A percentile compares a stretch with the other conserved stretches of the same genome.
phyloP scores from a whole-genome alignment of 2,329 filamentous ascomycete species.

The Nannizzia gypsea region DNA sequence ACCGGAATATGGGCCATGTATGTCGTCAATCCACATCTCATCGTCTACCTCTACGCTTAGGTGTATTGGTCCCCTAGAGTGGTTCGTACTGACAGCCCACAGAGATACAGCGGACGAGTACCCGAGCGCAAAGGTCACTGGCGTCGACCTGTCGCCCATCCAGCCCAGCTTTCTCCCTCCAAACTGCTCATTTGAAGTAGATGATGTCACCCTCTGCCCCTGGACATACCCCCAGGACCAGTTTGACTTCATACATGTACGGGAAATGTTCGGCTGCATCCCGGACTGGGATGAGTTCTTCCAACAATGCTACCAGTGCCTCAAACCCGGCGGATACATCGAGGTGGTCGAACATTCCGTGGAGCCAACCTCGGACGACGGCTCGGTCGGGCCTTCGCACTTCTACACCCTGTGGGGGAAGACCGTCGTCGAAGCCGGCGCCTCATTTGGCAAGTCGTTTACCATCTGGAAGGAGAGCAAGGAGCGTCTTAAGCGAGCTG shows the following conservation, averaged over 20 bases:
- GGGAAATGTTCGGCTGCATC: conserved; percentile 36
- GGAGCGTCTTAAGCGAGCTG: conserved; percentile 23
- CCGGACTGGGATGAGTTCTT: conserved; percentile 37
- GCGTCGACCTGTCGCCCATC: conserved; percentile 40
- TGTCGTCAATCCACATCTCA: neutral
- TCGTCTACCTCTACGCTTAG: neutral
- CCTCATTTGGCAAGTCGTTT: conserved; percentile 19
- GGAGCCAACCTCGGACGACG: conserved; percentile 18
- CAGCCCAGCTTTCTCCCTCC: conserved; percentile 37
- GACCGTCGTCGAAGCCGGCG: conserved; percentile 14
- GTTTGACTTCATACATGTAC: conserved; percentile 38
- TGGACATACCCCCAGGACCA: conserved; percentile 30
- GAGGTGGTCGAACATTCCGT: conserved; percentile 25
- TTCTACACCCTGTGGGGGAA: conserved; percentile 15
- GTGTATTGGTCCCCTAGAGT: neutral
- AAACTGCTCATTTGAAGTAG: conserved; percentile 38
- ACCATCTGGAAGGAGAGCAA: conserved; percentile 19
- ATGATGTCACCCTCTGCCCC: conserved; percentile 30
- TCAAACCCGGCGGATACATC: conserved; percentile 28
- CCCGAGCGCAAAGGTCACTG: conserved; percentile 33
- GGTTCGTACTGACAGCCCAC: neutral
- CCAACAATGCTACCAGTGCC: conserved; percentile 24
- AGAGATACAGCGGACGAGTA: conserved; percentile 26
- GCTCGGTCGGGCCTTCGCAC: conserved; percentile 11
- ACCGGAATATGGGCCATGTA: conserved; percentile 10